Evolutionary conservation across 2,329 filamentous ascomycete genomes (phyloP).

Genomic region (Penicillium sp.): DNA sequence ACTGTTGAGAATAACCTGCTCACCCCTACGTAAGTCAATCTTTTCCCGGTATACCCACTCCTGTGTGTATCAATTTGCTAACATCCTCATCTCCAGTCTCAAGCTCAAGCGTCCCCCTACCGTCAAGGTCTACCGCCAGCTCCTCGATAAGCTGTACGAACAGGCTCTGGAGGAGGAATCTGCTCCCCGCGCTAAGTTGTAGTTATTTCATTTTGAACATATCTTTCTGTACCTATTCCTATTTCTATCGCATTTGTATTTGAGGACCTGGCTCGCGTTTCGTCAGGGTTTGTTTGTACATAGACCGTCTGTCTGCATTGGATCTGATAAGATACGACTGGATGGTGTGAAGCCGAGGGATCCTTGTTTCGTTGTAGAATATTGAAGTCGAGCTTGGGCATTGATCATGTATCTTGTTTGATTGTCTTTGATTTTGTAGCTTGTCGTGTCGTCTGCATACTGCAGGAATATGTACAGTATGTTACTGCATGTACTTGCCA

Average conservation of each 20-base stretch:
- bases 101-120: slow-evolving; percentile 75
- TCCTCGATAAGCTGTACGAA: slow-evolving; percentile 67
- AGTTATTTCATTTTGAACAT: slow-evolving; percentile 16
- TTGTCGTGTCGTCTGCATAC: too few relatives aligned
- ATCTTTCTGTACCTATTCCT: neutral
- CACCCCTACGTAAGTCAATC: slow-evolving; percentile 54
- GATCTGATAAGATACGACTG: neutral
- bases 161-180: slow-evolving; percentile 54
- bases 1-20: slow-evolving; percentile 87
- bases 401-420: neutral
- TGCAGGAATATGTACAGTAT: neutral
- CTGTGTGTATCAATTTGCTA: slow-evolving; percentile 21
- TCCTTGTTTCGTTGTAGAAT: slow-evolving; percentile 19
- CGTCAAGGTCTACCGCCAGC: slow-evolving; percentile 64
- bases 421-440: neutral
- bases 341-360: neutral
- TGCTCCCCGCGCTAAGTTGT: slow-evolving; percentile 50
- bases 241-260: slow-evolving; percentile 4
- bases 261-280: neutral
- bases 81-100: slow-evolving; percentile 54
- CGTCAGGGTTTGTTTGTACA: slow-evolving; percentile 15
- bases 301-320: slow-evolving; percentile 11
- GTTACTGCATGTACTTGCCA: too few relatives aligned
- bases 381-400: neutral
- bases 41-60: slow-evolving; percentile 42